A percentile compares a stretch with the other conserved stretches of the same genome.
These are phyloP conservation scores for Rehmannia glutinosa DNA, from an alignment of 257 asterid species.

Conservation along the genomic window DNA sequence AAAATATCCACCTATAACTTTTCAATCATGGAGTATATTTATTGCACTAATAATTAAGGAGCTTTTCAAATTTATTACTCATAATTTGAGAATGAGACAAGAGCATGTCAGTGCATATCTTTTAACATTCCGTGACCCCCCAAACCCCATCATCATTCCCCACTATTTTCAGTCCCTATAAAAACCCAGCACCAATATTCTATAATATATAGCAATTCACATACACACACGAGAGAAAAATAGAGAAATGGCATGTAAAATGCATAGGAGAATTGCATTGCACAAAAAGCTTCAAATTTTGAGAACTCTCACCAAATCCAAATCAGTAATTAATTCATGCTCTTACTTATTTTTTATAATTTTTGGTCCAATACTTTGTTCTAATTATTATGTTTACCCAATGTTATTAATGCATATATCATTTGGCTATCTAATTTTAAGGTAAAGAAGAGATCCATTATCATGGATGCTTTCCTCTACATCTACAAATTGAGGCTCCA, in stretches of 20 bases:
- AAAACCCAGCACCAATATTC: slow-evolving; percentile 18
- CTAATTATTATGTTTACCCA: background rate
- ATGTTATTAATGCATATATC: background rate
- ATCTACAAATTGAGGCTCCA: slow-evolving; percentile 62
- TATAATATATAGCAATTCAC: background rate
- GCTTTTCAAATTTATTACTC: slow-evolving; percentile 31
- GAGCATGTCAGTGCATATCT: slow-evolving; percentile 31
- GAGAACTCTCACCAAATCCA: slow-evolving; percentile 55
- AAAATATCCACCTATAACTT: background rate
- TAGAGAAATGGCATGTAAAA: slow-evolving; percentile 32
- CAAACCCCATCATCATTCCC: slow-evolving; percentile 15
- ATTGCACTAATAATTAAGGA: slow-evolving; percentile 7
- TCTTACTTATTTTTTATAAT: background rate
- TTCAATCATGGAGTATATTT: background rate
- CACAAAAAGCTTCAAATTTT: slow-evolving; percentile 56
- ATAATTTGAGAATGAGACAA: slow-evolving; percentile 22
- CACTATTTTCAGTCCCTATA: slow-evolving; percentile 29
- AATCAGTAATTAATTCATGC: slow-evolving; percentile 41
- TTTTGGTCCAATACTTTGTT: background rate
- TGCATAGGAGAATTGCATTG: slow-evolving; percentile 36
- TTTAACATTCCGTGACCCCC: slow-evolving; percentile 66
- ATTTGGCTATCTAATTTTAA: slow-evolving; percentile 11
- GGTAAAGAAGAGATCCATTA: slow-evolving; percentile 56
- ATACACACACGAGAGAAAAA: slow-evolving; percentile 1
- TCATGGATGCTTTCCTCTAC: slow-evolving; percentile 60